Evolutionary conservation across 2,329 filamentous ascomycete species (phyloP).

Genomic region (Diaporthe sp.): DNA sequence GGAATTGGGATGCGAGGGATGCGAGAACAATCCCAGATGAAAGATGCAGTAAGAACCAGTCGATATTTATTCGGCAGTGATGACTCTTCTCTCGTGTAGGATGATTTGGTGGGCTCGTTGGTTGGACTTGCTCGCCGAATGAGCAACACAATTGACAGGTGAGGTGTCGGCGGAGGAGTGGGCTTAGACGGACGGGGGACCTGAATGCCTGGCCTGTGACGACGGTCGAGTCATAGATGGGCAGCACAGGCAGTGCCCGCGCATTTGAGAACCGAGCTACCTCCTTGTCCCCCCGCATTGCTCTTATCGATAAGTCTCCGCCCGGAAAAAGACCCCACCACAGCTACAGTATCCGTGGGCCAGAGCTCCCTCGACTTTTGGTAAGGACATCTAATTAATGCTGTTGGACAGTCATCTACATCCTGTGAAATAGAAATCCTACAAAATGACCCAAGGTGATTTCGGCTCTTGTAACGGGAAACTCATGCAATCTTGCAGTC

Average conservation of each 20-base stretch:
- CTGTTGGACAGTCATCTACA: too few species aligned
- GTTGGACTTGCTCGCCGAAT: slow-evolving; percentile 26
- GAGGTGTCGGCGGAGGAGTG: not conserved
- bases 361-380: not conserved
- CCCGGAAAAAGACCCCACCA: too few species aligned
- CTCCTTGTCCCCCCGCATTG: not conserved
- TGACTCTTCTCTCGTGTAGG: not conserved
- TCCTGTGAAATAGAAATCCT: not conserved
- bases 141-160: slow-evolving; percentile 14
- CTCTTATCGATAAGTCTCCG: slow-evolving; percentile 25
- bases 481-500: too few species aligned
- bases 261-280: slow-evolving; percentile 26
- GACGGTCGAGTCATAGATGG: slow-evolving; percentile 31
- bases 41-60: not conserved
- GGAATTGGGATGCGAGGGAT: not conserved
- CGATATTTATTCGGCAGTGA: not conserved
- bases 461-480: too few species aligned
- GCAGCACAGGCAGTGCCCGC: not conserved
- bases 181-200: not conserved
- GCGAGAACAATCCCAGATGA: not conserved
- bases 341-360: not conserved
- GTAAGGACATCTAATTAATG: too few species aligned
- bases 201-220: not conserved
- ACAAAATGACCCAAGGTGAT: not conserved
- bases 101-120: not conserved